Base-by-base conservation (phyloP, 768 basidiomycete species). In the Boletus pseudo-olivaceus region DNA sequence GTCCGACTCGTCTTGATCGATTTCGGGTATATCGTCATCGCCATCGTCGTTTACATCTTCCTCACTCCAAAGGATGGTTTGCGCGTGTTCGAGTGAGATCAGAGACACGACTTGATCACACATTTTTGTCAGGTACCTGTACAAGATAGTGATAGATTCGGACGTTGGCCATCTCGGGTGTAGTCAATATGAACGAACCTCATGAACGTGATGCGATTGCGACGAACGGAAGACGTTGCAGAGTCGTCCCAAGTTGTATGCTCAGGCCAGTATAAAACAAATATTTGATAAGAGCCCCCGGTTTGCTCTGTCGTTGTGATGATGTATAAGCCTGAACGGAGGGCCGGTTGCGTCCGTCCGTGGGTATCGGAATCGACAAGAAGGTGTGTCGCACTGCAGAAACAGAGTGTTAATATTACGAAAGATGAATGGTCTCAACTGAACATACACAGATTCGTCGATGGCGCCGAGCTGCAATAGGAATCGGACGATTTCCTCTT, bases 201-300 rank as follows among this genome's bases (percentile, higher is more conserved):
- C 81, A 85, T 84, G 58, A 85, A 85, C 0, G 82, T 82, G 3
- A 79, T 70, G 7, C 84, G 73, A 66, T 84, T 85, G 3, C 78
- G 74, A 29, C 72, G 62, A 45, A 81, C 74, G 5, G 80, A 68
- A 1, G 75, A 68, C 7, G 67, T 34, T 0, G 80, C 76, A 14
- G 71, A 66, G 61, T 84, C 82, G 33, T 78, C 63, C 84, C 84
- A 85, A 0, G 83, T 84, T 0, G 68, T 73, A 30, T 80, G 73
- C 54, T 86, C 82, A 0, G 83, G 83, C 84, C 85, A 86, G 52
- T 81, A 84, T 7, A 85, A 58, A 14, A 82, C 73, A 47, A 79
- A 82, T 7, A 79, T 47, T 23, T 70, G 62, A 26, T 71, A 63
- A 2, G 42, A 27, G 2, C 6, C 30, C 14, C 15, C 42, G 0